phyloP scores from a whole-genome alignment of 805 yeast genomes.

The Wickerhamiella siamensis region DNA sequence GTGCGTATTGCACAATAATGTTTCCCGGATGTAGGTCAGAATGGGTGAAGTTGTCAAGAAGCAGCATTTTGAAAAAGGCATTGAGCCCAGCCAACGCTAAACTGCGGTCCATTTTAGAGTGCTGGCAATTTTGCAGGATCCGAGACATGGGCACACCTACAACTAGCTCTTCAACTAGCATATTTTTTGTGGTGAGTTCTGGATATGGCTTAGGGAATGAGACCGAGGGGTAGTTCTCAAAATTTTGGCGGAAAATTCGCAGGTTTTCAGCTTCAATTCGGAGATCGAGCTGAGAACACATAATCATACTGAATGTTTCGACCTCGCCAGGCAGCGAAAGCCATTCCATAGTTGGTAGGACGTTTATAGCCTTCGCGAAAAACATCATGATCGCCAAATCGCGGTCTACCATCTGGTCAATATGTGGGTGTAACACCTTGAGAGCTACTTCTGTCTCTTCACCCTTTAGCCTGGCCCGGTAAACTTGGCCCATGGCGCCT shows the following conservation, averaged over 20 bases:
- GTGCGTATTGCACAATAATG: constrained; percentile 40
- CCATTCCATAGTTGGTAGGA: constrained; percentile 95
- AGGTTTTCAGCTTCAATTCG: constrained; percentile 81
- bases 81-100: constrained; percentile 75
- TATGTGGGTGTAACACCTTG: constrained; percentile 84
- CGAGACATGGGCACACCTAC: constrained; percentile 71
- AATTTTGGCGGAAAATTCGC: constrained; percentile 55
- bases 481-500: constrained; percentile 98
- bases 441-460: constrained; percentile 50
- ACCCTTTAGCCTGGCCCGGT: constrained; percentile 43
- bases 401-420: constrained; percentile 53
- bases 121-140: constrained; percentile 32
- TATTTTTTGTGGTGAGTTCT: constrained; percentile 48
- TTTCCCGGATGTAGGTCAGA: constrained; percentile 97
- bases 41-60: constrained; percentile 85
- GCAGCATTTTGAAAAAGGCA: constrained; percentile 84
- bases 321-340: constrained; percentile 89
- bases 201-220: constrained; percentile 70
- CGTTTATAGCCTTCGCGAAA: constrained; percentile 57
- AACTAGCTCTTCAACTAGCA: constrained; percentile 74
- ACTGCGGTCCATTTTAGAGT: constrained; percentile 29
- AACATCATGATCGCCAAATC: constrained; percentile 74
- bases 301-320: constrained; percentile 67
- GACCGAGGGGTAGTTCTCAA: constrained; percentile 41
- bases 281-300: constrained; percentile 79